These are phyloP conservation scores for Ustilago lituana DNA, from an alignment of 1,284 basidiomycete species.

Conservation along the genomic window DNA sequence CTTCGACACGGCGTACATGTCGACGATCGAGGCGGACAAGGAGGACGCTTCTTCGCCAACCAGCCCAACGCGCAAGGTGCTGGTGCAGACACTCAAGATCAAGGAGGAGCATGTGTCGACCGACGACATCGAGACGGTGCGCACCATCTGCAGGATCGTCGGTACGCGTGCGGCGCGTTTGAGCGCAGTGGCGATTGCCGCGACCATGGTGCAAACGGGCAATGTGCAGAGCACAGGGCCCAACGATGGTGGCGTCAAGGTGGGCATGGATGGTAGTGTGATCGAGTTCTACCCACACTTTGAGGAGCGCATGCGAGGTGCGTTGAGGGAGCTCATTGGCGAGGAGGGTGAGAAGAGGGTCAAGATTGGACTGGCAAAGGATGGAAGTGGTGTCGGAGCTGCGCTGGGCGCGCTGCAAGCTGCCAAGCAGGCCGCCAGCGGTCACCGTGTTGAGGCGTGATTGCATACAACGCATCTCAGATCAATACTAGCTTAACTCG, in stretches of 20 bases:
- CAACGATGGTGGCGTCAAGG: slow-evolving; percentile 62
- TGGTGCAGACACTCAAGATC: slow-evolving; percentile 76
- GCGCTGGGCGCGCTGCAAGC: slow-evolving; percentile 55
- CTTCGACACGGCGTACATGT: slow-evolving; percentile 91
- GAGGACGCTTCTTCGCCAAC: slow-evolving; percentile 23
- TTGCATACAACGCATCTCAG: too few species aligned
- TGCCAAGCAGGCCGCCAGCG: slow-evolving; percentile 51
- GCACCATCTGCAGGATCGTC: slow-evolving; percentile 81
- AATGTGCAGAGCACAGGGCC: slow-evolving; percentile 69
- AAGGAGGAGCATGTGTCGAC: slow-evolving; percentile 68
- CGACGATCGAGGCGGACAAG: slow-evolving; percentile 76
- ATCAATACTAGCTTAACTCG: too few species aligned
- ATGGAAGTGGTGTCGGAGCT: slow-evolving; percentile 90
- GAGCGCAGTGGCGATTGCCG: slow-evolving; percentile 86
- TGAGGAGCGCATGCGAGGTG: slow-evolving; percentile 78
- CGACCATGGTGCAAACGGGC: slow-evolving; percentile 83
- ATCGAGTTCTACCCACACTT: slow-evolving; percentile 78
- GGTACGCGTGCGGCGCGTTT: slow-evolving; percentile 83
- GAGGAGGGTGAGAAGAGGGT: slow-evolving; percentile 80
- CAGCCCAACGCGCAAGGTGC: slow-evolving; percentile 70
- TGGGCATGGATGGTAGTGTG: slow-evolving; percentile 71
- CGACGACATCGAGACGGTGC: slow-evolving; percentile 76
- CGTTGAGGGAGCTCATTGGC: slow-evolving; percentile 80
- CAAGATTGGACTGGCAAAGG: slow-evolving; percentile 90
- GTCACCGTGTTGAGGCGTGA: slow-evolving; percentile 48